Evolutionary conservation across 2,329 filamentous ascomycete genomes (phyloP).

Genomic region (Aspergillus melleus): DNA sequence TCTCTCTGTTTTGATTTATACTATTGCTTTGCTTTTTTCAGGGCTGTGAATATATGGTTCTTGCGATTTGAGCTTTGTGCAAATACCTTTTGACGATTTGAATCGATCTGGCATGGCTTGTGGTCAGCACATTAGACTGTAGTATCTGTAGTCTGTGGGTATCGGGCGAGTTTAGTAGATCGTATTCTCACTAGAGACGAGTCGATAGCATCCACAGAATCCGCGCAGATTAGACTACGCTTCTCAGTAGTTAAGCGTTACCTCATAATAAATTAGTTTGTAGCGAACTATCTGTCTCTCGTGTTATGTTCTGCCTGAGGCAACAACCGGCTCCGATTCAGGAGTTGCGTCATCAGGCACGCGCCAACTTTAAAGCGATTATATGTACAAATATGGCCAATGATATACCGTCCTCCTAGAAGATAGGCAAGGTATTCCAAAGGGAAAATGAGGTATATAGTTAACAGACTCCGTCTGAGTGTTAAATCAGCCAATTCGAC

Average conservation of each 20-base stretch:
- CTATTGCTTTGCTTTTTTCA: neutral
- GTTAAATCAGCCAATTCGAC: neutral
- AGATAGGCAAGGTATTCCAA: neutral
- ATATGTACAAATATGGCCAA: neutral
- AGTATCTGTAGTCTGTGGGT: neutral
- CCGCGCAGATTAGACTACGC: too few species aligned
- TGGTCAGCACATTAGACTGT: neutral
- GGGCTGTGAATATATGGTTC: neutral
- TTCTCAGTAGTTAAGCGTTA: too few species aligned
- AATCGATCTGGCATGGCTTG: neutral
- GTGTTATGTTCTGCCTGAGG: slow-evolving; percentile 5
- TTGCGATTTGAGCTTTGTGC: neutral
- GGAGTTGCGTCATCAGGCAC: slow-evolving; percentile 6
- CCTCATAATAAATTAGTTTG: too few species aligned
- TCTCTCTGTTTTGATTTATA: neutral
- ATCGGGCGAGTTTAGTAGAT: too few species aligned
- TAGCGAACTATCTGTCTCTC: too few species aligned
- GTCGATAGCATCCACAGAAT: too few species aligned
- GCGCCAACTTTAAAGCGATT: neutral
- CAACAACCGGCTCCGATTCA: neutral
- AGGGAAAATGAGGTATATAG: slow-evolving; percentile 23
- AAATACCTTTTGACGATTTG: neutral
- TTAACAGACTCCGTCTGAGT: slow-evolving; percentile 3
- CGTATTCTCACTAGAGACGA: too few species aligned
- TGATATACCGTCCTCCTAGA: neutral